Conservation (phyloP, 2,329 filamentous ascomycete genomes). For the Xylaria sp. region DNA sequence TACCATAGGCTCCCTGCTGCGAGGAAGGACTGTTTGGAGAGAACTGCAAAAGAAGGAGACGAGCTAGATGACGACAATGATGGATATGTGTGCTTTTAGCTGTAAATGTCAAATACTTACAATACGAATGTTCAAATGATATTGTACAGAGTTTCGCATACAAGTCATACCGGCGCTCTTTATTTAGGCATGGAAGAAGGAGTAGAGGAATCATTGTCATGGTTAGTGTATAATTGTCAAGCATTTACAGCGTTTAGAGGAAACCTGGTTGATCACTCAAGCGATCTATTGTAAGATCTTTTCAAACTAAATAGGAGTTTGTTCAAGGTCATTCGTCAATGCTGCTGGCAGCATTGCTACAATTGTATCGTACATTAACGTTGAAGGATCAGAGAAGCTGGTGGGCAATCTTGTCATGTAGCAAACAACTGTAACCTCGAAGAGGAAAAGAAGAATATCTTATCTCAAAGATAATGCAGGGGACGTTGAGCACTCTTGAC, state of each 20-base stretch:
- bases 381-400: background rate
- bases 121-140: background rate
- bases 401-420: too few relatives aligned
- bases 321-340: background rate
- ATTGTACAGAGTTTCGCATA: slow-evolving; percentile 15
- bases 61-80: slow-evolving; percentile 26
- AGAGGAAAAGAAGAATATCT: too few relatives aligned
- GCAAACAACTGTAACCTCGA: too few relatives aligned
- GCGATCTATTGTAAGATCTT: background rate
- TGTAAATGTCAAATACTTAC: slow-evolving; percentile 13
- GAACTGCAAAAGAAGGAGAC: slow-evolving; percentile 19
- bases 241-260: slow-evolving; percentile 19
- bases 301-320: background rate
- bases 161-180: slow-evolving; percentile 18
- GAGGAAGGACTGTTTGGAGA: background rate
- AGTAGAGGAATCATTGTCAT: background rate
- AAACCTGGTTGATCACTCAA: slow-evolving; percentile 13
- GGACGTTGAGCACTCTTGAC: background rate
- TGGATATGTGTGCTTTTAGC: slow-evolving; percentile 14
- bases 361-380: too few relatives aligned
- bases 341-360: background rate
- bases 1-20: slow-evolving; percentile 14
- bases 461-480: too few relatives aligned
- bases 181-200: slow-evolving; percentile 24
- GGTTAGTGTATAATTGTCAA: slow-evolving; percentile 1